Conservation (phyloP, 139 green algal genomes). For the Dunaliella sp. region DNA sequence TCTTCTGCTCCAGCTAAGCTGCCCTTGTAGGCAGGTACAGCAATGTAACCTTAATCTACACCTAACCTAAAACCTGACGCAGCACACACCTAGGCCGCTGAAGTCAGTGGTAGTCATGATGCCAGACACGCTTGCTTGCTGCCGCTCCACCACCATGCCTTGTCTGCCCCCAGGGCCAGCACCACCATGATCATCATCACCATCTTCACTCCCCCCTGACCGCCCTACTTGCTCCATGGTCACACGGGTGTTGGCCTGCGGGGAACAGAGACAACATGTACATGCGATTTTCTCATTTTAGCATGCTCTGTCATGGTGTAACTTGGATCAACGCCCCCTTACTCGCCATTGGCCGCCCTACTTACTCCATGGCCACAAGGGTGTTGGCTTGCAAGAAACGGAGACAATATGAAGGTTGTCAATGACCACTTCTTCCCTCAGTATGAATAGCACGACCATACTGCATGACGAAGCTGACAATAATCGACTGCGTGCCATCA, state of each 20-base stretch:
- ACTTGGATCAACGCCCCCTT: slow-evolving; percentile 14
- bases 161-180: neutral
- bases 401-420: no score
- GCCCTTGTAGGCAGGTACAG: no score
- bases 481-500: no score
- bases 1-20: no score
- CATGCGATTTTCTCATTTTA: slow-evolving; percentile 9
- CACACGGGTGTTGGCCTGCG: neutral
- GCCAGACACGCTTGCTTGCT: slow-evolving; percentile 50
- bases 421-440: neutral
- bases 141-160: slow-evolving; percentile 38
- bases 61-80: no score
- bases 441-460: no score
- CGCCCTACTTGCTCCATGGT: neutral
- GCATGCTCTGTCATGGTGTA: neutral
- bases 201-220: neutral
- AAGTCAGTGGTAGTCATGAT: slow-evolving; percentile 81
- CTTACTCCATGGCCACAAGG: no score
- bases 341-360: neutral
- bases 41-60: no score
- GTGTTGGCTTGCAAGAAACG: no score
- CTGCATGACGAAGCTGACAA: no score
- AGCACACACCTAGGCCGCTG: neutral
- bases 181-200: slow-evolving; percentile 4
- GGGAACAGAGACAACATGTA: neutral